Conservation (phyloP, 371 early-diverging fungal species). For the Mucor racemosus region DNA sequence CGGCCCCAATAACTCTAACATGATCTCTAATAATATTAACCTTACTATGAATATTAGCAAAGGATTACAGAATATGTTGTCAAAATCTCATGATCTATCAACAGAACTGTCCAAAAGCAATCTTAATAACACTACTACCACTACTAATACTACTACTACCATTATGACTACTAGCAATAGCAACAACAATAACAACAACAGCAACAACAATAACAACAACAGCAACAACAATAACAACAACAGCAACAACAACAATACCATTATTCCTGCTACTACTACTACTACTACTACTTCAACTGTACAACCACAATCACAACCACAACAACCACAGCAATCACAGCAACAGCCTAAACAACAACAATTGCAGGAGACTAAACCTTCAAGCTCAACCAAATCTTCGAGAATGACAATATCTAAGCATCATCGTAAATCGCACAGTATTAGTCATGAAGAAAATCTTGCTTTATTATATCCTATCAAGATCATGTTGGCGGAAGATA, state of each 20-base stretch:
- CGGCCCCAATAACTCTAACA: background rate
- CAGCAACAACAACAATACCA: too few relatives aligned
- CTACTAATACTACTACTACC: background rate
- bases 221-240: too few relatives aligned
- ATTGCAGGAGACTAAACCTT: background rate
- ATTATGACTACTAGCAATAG: background rate
- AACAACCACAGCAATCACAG: background rate
- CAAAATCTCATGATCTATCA: conserved; percentile 7
- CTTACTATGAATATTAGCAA: conserved; percentile 15
- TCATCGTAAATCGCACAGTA: conserved; percentile 22
- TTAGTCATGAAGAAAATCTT: conserved; percentile 40
- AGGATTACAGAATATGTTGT: conserved; percentile 11
- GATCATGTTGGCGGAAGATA: conserved; percentile 55
- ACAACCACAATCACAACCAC: background rate
- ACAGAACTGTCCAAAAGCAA: background rate
- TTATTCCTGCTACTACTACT: background rate
- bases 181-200: background rate
- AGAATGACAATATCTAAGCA: conserved; percentile 12
- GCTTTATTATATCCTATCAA: conserved; percentile 43
- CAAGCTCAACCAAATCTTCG: background rate
- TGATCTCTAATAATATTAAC: background rate
- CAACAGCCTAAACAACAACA: background rate
- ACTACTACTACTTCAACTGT: too few relatives aligned
- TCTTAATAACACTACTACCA: background rate
- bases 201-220: background rate